Conservation (phyloP, 1,284 basidiomycete species). For the Moesziomyces globuligerus region DNA sequence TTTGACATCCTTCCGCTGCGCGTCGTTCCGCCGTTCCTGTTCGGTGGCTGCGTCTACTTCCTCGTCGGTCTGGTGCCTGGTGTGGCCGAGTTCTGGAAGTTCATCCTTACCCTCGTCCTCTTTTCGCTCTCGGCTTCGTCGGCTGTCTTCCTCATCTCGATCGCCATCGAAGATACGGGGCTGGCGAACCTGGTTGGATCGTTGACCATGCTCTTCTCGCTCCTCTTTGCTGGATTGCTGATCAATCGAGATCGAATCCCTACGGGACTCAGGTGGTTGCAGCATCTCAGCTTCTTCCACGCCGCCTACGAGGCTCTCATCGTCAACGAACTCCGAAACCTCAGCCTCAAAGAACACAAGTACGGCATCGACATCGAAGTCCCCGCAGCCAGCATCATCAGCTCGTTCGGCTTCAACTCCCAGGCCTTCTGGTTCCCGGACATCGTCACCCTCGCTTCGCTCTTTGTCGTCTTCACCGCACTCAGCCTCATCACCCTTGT, state of each 20-base stretch:
- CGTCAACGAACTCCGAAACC: conserved; percentile 91
- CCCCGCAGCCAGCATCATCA: conserved; percentile 52
- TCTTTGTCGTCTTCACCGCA: conserved; percentile 36
- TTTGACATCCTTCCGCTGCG: conserved; percentile 95
- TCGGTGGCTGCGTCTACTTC: conserved; percentile 91
- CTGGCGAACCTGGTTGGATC: conserved; percentile 93
- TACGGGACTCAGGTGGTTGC: conserved; percentile 80
- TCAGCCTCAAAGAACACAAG: conserved; percentile 81
- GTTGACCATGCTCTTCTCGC: conserved; percentile 89
- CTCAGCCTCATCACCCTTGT: conserved; percentile 36
- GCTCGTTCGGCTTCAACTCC: conserved; percentile 50
- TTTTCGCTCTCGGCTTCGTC: conserved; percentile 95
- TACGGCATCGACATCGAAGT: conserved; percentile 59
- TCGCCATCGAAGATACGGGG: conserved; percentile 83
- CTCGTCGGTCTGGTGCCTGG: conserved; percentile 92
- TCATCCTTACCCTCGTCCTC: conserved; percentile 81
- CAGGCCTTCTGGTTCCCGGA: conserved; percentile 57
- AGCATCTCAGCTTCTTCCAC: conserved; percentile 95
- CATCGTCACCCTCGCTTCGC: conserved; percentile 32
- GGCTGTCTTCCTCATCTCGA: conserved; percentile 87
- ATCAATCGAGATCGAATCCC: conserved; percentile 91
- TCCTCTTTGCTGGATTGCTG: conserved; percentile 92
- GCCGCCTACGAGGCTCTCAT: conserved; percentile 96
- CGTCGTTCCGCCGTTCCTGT: conserved; percentile 90
- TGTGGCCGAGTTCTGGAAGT: conserved; percentile 93